Conservation (phyloP, 1,139 yeast genomes). For the Taphrina betulina region DNA sequence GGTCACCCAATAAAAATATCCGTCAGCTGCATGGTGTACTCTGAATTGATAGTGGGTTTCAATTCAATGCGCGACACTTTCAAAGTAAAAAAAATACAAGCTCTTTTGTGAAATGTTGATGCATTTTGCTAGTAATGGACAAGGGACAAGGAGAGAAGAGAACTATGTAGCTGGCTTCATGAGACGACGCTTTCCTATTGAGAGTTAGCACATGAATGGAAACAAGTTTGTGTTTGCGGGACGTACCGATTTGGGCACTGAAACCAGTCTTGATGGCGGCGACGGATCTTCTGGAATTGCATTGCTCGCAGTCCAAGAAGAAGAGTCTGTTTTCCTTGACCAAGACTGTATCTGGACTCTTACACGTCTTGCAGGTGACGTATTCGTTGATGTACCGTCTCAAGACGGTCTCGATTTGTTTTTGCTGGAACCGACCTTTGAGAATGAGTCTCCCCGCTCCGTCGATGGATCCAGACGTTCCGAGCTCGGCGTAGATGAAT, state of each 20-base stretch:
- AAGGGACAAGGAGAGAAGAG: too few species aligned
- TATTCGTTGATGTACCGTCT: slow-evolving; percentile 87
- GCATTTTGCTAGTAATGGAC: neutral
- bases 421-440: slow-evolving; percentile 97
- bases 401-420: slow-evolving; percentile 93
- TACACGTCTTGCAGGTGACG: slow-evolving; percentile 98
- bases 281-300: slow-evolving; percentile 97
- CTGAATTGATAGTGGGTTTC: too few species aligned
- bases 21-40: too few species aligned
- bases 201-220: neutral
- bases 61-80: too few species aligned
- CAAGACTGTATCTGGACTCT: slow-evolving; percentile 92
- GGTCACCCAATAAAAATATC: too few species aligned
- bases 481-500: slow-evolving; percentile 95
- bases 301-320: slow-evolving; percentile 95
- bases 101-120: neutral
- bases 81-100: too few species aligned
- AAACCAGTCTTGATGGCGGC: slow-evolving; percentile 98
- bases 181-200: slow-evolving; percentile 14
- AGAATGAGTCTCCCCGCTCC: slow-evolving; percentile 95
- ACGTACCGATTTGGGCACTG: slow-evolving; percentile 65
- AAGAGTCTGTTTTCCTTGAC: slow-evolving; percentile 97
- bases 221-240: neutral
- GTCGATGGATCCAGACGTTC: slow-evolving; percentile 98
- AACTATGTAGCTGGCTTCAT: slow-evolving; percentile 18